A percentile compares a stretch with the other conserved stretches of the same genome.
These are phyloP conservation scores for Biancaea sappan DNA, from an alignment of 306 rosid species.

Conservation along the genomic window DNA sequence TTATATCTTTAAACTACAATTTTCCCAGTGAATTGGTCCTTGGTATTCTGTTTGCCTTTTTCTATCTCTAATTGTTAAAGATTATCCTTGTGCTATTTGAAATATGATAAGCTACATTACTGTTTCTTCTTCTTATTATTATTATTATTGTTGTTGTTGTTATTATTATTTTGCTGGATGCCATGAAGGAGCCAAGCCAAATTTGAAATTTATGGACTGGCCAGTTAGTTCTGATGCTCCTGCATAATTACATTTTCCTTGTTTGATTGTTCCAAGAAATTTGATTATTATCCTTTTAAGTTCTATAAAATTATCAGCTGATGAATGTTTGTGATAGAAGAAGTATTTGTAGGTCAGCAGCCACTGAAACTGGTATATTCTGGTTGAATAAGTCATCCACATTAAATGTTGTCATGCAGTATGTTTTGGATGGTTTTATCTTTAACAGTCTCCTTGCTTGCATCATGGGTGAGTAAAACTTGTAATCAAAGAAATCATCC, in stretches of 20 bases:
- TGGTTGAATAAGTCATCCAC: slow-evolving; percentile 4
- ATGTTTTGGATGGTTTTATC: background rate
- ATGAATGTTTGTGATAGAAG: background rate
- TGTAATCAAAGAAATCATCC: background rate
- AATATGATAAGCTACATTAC: background rate
- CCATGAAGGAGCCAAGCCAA: background rate
- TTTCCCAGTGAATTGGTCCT: background rate
- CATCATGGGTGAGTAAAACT: background rate
- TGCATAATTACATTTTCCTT: background rate
- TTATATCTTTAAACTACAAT: background rate
- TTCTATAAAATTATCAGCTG: background rate
- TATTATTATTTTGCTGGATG: background rate
- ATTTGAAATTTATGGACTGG: background rate
- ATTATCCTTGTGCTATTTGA: background rate
- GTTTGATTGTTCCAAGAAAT: background rate
- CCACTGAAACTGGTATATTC: slow-evolving; percentile 1
- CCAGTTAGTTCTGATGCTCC: background rate
- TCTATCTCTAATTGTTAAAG: background rate
- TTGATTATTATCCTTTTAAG: background rate
- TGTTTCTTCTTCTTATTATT: background rate
- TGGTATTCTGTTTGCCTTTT: background rate
- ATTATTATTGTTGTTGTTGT: too few species aligned
- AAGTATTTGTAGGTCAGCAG: background rate
- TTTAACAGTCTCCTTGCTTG: background rate
- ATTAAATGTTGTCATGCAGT: background rate